phyloP scores from a whole-genome alignment of 192 early-diverging fungal species.

The Phlyctochytrium arcticum region DNA sequence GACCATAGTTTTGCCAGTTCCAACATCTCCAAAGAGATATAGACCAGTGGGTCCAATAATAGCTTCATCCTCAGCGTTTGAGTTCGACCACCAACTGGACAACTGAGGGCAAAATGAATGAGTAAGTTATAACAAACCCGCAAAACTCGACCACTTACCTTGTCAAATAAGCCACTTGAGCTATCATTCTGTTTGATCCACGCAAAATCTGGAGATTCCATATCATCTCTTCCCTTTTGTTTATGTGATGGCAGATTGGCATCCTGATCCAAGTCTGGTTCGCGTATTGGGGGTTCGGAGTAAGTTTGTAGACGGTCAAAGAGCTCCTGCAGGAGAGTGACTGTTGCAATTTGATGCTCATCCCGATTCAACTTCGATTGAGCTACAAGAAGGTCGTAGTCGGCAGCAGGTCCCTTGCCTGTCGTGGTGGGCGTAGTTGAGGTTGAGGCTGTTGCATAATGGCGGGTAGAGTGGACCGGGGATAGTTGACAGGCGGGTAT shows the following conservation, averaged over 20 bases:
- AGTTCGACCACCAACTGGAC: background rate
- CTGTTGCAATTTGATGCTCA: constrained; percentile 63
- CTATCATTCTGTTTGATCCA: constrained; percentile 22
- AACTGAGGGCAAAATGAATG: too few species aligned
- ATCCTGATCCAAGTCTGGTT: constrained; percentile 1
- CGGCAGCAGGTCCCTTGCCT: constrained; percentile 13
- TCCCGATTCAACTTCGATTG: constrained; percentile 59
- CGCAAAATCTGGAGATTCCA: constrained; percentile 28
- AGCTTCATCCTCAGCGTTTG: background rate
- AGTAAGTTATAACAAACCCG: too few species aligned
- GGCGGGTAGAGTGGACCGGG: too few species aligned
- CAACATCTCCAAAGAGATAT: constrained; percentile 45
- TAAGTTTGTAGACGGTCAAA: constrained; percentile 18
- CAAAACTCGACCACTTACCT: background rate
- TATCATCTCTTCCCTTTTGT: constrained; percentile 23
- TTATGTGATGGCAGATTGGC: background rate
- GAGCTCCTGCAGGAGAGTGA: constrained; percentile 38
- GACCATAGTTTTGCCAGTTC: constrained; percentile 88
- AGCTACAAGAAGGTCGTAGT: constrained; percentile 40
- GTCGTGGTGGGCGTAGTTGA: too few species aligned
- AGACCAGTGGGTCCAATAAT: constrained; percentile 36
- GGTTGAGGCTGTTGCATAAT: too few species aligned
- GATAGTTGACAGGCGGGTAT: too few species aligned
- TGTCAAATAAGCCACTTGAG: constrained; percentile 1
- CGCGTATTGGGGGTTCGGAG: constrained; percentile 17